These are phyloP conservation scores for Xylaria sp. DNA, from an alignment of 2,329 filamentous ascomycete genomes.

Conservation along the genomic window DNA sequence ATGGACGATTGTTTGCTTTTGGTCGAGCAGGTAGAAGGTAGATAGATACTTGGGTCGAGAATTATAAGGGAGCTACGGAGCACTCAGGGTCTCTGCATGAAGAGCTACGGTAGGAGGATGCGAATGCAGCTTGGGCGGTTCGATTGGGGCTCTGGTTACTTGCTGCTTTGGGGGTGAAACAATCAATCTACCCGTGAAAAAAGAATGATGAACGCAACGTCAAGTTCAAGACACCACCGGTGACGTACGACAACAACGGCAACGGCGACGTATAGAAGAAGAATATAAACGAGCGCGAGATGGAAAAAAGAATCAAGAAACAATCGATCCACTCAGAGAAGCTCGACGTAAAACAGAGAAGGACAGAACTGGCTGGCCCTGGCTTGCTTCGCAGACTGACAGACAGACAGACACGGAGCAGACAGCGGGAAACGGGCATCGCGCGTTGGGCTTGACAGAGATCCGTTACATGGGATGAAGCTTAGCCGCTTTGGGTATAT, in stretches of 20 bases:
- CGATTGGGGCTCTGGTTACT: slow-evolving; percentile 28
- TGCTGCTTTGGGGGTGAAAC: slow-evolving; percentile 23
- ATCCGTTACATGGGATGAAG: slow-evolving; percentile 23
- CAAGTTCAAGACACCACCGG: slow-evolving; percentile 26
- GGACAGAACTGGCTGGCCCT: slow-evolving; percentile 2
- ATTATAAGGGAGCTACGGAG: slow-evolving; percentile 25
- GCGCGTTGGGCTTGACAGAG: slow-evolving; percentile 25
- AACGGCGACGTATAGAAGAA: slow-evolving; percentile 1
- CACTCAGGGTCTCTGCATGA: slow-evolving; percentile 34
- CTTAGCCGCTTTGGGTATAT: not conserved
- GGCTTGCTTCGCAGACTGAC: slow-evolving; percentile 5
- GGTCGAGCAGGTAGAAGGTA: not conserved
- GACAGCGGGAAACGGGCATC: slow-evolving; percentile 24
- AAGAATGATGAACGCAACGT: slow-evolving; percentile 20
- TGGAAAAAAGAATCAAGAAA: slow-evolving; percentile 17
- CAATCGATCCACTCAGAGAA: slow-evolving; percentile 24
- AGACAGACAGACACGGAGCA: slow-evolving; percentile 11
- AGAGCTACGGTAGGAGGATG: slow-evolving; percentile 25
- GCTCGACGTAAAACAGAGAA: slow-evolving; percentile 22
- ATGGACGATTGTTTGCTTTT: slow-evolving; percentile 24
- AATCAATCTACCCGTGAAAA: slow-evolving; percentile 24
- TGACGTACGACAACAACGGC: slow-evolving; percentile 27
- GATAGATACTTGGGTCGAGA: slow-evolving; percentile 23
- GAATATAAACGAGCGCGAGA: slow-evolving; percentile 13
- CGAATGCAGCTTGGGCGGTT: slow-evolving; percentile 24